Conservation (phyloP, 345 rosid genomes). For the Carallia brachiata region DNA sequence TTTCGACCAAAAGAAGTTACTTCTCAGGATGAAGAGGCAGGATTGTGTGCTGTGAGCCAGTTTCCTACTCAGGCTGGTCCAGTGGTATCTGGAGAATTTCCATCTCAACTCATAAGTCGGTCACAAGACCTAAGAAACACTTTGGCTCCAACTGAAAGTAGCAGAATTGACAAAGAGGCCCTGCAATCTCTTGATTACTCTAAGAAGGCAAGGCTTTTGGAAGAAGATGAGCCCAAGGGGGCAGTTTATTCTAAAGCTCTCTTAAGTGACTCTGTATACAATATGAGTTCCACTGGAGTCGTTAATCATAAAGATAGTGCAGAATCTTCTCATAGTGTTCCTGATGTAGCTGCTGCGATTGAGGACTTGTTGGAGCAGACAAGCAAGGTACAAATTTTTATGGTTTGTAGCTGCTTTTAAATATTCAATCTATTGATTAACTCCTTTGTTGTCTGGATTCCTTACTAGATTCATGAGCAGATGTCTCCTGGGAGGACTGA, state of each 20-base stretch:
- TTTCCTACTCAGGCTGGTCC: constrained; percentile 58
- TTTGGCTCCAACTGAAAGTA: constrained; percentile 25
- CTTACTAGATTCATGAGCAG: constrained; percentile 64
- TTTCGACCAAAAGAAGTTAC: constrained; percentile 75
- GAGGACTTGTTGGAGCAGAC: constrained; percentile 93
- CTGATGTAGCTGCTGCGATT: constrained; percentile 89
- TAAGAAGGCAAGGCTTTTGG: constrained; percentile 56
- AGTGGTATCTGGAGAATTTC: constrained; percentile 42
- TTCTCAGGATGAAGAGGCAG: constrained; percentile 63
- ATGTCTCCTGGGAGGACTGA: constrained; percentile 53
- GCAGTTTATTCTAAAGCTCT: constrained; percentile 37
- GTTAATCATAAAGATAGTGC: constrained; percentile 31
- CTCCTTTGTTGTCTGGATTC: constrained; percentile 26
- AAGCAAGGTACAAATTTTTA: constrained; percentile 54
- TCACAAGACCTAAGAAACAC: constrained; percentile 38
- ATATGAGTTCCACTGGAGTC: constrained; percentile 31
- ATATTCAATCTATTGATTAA: constrained; percentile 13
- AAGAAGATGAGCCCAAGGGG: constrained; percentile 35
- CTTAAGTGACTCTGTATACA: constrained; percentile 28
- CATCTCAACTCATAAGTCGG: constrained; percentile 52
- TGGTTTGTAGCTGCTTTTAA: constrained; percentile 6
- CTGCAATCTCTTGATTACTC: constrained; percentile 27
- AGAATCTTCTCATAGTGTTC: constrained; percentile 54
- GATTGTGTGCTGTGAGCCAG: constrained; percentile 62
- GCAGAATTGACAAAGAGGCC: constrained; percentile 29